These are phyloP conservation scores for Lunularia cruciata DNA, from an alignment of 225 moss, liverwort and hornwort genomes.

Conservation along the genomic window DNA sequence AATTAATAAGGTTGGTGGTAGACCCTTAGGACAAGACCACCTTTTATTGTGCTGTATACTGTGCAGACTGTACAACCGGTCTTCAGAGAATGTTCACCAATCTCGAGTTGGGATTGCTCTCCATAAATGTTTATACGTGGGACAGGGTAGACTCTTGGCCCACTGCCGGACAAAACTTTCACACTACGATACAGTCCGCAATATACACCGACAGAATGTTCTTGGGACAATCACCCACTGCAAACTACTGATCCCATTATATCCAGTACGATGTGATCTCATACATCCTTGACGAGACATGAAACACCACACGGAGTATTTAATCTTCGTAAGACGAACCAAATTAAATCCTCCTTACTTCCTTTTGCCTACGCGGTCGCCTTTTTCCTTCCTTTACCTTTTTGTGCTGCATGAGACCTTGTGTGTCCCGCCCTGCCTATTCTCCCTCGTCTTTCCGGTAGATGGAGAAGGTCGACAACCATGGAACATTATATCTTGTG, in stretches of 20 bases:
- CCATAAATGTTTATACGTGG: neutral
- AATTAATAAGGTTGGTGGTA: no score
- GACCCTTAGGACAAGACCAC: no score
- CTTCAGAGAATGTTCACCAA: slow-evolving; percentile 1
- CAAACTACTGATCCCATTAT: neutral
- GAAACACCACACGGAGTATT: no score
- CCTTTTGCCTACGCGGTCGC: no score
- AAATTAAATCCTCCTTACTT: no score
- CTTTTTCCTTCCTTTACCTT: neutral
- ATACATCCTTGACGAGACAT: neutral
- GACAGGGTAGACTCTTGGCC: neutral
- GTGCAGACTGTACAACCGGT: neutral
- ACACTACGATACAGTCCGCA: neutral
- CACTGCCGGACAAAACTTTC: neutral
- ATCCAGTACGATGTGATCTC: neutral
- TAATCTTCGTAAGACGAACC: neutral
- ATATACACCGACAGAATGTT: neutral
- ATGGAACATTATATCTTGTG: no score
- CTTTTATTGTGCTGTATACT: no score
- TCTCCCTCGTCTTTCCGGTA: no score
- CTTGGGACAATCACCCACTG: neutral
- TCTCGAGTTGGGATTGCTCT: neutral
- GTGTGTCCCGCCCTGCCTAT: no score
- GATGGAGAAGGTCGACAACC: no score
- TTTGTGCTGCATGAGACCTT: no score